These are phyloP conservation scores for Russula abietina DNA, from an alignment of 768 basidiomycete species.

Conservation along the genomic window DNA sequence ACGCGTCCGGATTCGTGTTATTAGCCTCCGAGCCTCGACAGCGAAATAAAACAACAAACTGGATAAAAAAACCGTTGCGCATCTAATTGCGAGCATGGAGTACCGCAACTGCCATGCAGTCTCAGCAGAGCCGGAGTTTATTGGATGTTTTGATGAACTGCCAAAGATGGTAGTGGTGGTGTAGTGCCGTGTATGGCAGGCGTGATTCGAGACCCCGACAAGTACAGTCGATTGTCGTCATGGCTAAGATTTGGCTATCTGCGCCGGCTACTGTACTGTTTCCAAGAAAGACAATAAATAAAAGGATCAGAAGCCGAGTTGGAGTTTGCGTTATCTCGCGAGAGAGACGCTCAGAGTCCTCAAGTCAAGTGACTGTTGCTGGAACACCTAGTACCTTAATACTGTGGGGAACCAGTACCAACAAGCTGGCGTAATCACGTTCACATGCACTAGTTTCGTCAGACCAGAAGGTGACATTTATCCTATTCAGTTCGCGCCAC, in stretches of 20 bases:
- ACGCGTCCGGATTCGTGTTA: background rate
- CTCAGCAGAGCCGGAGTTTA: background rate
- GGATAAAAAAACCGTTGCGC: background rate
- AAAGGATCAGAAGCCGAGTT: slow-evolving; percentile 15
- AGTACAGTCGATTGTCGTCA: slow-evolving; percentile 9
- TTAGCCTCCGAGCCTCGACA: slow-evolving; percentile 1
- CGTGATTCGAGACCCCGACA: slow-evolving; percentile 3
- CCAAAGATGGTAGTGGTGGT: background rate
- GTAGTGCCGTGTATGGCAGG: background rate
- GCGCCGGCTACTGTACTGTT: slow-evolving; percentile 5
- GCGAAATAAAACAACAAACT: slow-evolving; percentile 3
- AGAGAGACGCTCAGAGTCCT: slow-evolving; percentile 9
- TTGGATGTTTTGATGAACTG: background rate
- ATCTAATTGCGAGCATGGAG: background rate
- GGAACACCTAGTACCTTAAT: slow-evolving; percentile 14
- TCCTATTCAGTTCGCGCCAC: slow-evolving; percentile 15
- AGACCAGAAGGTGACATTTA: slow-evolving; percentile 11
- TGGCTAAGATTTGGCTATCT: slow-evolving; percentile 12
- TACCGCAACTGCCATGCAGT: background rate
- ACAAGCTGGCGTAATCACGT: slow-evolving; percentile 6
- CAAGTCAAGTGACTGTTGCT: slow-evolving; percentile 15
- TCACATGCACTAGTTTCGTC: slow-evolving; percentile 12
- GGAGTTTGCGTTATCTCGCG: background rate
- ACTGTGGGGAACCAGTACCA: slow-evolving; percentile 8
- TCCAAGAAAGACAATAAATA: background rate